Evolutionary conservation across 805 yeast genomes (phyloP).

Genomic region (Lipomyces chichibuensis): DNA sequence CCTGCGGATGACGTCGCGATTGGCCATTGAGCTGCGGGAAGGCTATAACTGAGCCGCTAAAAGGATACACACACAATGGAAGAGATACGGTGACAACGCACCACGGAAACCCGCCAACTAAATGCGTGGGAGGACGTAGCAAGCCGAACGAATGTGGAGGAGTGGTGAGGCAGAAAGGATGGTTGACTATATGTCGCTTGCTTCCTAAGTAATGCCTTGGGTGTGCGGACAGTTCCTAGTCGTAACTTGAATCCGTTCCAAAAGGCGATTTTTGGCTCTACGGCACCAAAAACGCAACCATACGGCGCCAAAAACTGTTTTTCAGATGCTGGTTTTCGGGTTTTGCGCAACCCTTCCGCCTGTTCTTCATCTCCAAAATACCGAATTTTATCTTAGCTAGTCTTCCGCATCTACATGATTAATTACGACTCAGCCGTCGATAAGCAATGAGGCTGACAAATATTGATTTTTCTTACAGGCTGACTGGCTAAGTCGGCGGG

Average conservation of each 20-base stretch:
- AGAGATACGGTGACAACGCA: background rate
- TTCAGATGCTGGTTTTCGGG: background rate
- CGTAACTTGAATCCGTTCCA: background rate
- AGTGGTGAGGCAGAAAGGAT: background rate
- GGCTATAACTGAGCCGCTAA: background rate
- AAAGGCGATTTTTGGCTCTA: background rate
- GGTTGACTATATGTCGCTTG: background rate
- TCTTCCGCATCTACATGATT: no score
- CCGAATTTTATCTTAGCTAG: background rate
- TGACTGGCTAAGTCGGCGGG: background rate
- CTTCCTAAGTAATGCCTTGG: background rate
- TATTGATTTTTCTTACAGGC: background rate
- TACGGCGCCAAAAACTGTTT: background rate
- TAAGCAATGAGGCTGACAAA: background rate
- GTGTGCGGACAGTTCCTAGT: background rate
- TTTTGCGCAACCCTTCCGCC: no score
- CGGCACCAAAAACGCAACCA: background rate
- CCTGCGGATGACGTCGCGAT: slow-evolving; percentile 34
- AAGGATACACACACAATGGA: background rate
- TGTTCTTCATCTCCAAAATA: background rate
- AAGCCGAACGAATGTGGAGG: background rate
- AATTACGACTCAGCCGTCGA: no score
- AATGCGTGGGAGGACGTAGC: background rate
- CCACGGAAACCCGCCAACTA: background rate
- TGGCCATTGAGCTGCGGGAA: slow-evolving; percentile 21